Evolutionary conservation across 164 flowering plant genomes (phyloP), one percentile per base, ranked within the genome.

Genomic region (Akebia trifoliata): DNA sequence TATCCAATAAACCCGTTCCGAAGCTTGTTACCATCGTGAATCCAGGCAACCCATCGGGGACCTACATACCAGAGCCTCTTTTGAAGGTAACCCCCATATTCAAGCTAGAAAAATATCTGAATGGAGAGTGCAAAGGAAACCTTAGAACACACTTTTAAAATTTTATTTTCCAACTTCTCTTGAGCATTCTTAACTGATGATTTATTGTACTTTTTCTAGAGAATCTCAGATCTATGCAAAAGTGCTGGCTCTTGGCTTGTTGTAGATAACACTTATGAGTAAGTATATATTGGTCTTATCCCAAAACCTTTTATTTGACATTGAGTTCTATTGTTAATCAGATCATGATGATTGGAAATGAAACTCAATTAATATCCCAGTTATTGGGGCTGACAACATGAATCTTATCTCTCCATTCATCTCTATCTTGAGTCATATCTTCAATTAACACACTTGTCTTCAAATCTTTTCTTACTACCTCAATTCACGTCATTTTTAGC

Each of bases 31-130:
- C 76, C 54, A 78, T 94, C 64, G 99, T 94, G 29, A 94, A 94
- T 71, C 99, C 99, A 9, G 99, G 99, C 52, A 94, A 90, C 63
- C 97, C 97, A 47, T 79, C 93, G 49, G 99, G 99, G 57, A 86
- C 97, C 56, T 86, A 83, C 65, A 81, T 94, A 50, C 97, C 99
- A 1, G 91, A 85, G 57, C 69, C 82, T 60, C 84, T 88, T 62
- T 94, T 94, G 50, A 81, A 84, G 97, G 99, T 90, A 43, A 43
- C 54, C 70, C 52, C 69, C 62, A 67, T 55, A 44, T n/a, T n/a
- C n/a, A n/a, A n/a, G n/a, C n/a, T n/a, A n/a, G n/a, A n/a, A n/a
- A n/a, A n/a, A n/a, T n/a, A n/a, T n/a, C n/a, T n/a, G n/a, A n/a
- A n/a, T n/a, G n/a, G n/a, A n/a, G n/a, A n/a, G n/a, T n/a, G n/a